Conservation (phyloP, 441 rosid genomes). For the Jatropha multifida region DNA sequence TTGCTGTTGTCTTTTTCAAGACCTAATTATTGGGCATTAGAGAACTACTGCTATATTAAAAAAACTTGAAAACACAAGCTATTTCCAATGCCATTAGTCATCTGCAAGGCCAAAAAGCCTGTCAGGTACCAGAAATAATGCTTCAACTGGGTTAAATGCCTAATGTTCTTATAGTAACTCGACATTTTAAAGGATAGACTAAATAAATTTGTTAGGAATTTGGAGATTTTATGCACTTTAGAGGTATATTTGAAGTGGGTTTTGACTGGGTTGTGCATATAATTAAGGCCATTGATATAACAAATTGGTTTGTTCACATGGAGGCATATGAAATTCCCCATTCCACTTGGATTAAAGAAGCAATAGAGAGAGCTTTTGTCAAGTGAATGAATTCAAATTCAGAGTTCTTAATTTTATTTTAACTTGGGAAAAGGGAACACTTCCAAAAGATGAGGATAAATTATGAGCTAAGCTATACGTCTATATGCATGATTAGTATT, state of each 20-base stretch:
- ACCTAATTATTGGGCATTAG: neutral
- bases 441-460: neutral
- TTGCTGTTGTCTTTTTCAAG: neutral
- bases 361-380: neutral
- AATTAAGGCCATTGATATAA: neutral
- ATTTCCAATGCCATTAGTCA: neutral
- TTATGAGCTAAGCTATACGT: neutral
- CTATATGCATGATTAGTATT: neutral
- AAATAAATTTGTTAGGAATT: neutral
- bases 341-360: neutral
- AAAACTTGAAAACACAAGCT: neutral
- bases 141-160: neutral
- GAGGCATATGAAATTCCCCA: constrained; percentile 7
- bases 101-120: too few relatives aligned
- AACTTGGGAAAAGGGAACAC: neutral
- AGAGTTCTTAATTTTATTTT: neutral
- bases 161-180: too few relatives aligned
- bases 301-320: constrained; percentile 10
- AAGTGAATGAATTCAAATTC: neutral
- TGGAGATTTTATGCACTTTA: neutral
- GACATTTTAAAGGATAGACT: neutral
- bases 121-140: neutral
- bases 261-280: neutral
- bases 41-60: too few relatives aligned
- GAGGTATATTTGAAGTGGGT: neutral